These are phyloP conservation scores for Pseudonectria buxi DNA, from an alignment of 2,329 filamentous ascomycete genomes.

Conservation along the genomic window DNA sequence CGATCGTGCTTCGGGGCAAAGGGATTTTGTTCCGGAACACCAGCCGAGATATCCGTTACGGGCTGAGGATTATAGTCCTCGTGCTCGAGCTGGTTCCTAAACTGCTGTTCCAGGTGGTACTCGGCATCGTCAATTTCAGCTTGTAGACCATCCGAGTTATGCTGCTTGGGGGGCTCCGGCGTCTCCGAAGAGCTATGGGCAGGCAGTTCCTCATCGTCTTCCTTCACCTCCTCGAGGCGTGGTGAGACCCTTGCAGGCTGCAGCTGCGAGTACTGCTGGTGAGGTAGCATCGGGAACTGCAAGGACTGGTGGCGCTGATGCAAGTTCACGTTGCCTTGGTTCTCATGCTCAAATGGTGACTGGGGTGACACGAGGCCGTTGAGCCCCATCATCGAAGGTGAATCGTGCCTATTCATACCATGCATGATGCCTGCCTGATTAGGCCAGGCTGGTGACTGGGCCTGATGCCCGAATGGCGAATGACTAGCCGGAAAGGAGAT, in stretches of 20 bases:
- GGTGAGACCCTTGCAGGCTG: conserved; percentile 51
- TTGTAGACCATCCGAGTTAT: conserved; percentile 65
- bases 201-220: conserved; percentile 59
- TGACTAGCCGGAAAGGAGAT: conserved; percentile 58
- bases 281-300: conserved; percentile 50
- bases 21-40: conserved; percentile 16
- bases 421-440: conserved; percentile 51
- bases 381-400: conserved; percentile 53
- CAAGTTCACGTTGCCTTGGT: conserved; percentile 32
- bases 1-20: conserved; percentile 30
- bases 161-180: conserved; percentile 40
- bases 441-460: conserved; percentile 54
- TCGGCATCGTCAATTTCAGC: conserved; percentile 80
- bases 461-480: conserved; percentile 61
- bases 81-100: conserved; percentile 71
- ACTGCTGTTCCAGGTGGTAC: conserved; percentile 74
- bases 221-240: conserved; percentile 64
- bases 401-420: conserved; percentile 49
- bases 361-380: conserved; percentile 55
- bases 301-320: conserved; percentile 55
- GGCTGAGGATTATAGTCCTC: conserved; percentile 67
- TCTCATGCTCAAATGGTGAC: conserved; percentile 55
- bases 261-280: conserved; percentile 49
- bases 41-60: conserved; percentile 21
- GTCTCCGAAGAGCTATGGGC: conserved; percentile 49